These are phyloP conservation scores for Myxozyma sirexii DNA, from an alignment of 805 yeast genomes.

Conservation along the genomic window DNA sequence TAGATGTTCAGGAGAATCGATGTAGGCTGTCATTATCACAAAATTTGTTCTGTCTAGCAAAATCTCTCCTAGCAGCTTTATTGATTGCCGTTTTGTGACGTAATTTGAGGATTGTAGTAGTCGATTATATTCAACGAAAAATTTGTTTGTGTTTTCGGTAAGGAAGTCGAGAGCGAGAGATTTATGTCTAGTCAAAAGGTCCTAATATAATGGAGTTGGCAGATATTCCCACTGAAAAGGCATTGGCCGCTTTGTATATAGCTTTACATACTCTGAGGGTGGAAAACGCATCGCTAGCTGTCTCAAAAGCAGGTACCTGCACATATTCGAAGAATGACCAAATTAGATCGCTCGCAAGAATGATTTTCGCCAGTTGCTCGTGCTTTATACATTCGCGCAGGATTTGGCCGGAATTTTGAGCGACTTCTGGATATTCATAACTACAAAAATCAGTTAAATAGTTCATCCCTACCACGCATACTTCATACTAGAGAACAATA, in stretches of 20 bases:
- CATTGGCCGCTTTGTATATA: too few species aligned
- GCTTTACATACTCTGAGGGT: slow-evolving; percentile 53
- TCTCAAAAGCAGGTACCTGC: slow-evolving; percentile 76
- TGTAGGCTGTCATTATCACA: slow-evolving; percentile 71
- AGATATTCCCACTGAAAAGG: too few species aligned
- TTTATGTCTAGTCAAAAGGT: slow-evolving; percentile 69
- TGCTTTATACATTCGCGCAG: slow-evolving; percentile 82
- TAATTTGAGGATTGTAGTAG: slow-evolving; percentile 78
- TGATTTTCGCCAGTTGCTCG: slow-evolving; percentile 64
- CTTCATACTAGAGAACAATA: too few species aligned
- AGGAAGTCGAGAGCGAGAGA: slow-evolving; percentile 72
- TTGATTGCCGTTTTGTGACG: slow-evolving; percentile 89
- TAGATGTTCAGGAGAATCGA: slow-evolving; percentile 77
- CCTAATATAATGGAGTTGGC: slow-evolving; percentile 41
- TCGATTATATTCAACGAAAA: slow-evolving; percentile 65
- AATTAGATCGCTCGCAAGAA: slow-evolving; percentile 59
- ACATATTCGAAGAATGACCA: slow-evolving; percentile 87
- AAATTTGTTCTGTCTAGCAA: slow-evolving; percentile 73
- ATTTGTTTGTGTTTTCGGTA: slow-evolving; percentile 55
- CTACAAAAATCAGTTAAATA: too few species aligned
- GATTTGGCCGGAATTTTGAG: slow-evolving; percentile 74
- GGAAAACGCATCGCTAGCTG: slow-evolving; percentile 85
- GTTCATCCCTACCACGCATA: too few species aligned
- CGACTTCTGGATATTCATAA: slow-evolving; percentile 73
- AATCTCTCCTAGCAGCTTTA: slow-evolving; percentile 69